phyloP scores from a whole-genome alignment of 768 basidiomycete species.

The Auricularia cornea region DNA sequence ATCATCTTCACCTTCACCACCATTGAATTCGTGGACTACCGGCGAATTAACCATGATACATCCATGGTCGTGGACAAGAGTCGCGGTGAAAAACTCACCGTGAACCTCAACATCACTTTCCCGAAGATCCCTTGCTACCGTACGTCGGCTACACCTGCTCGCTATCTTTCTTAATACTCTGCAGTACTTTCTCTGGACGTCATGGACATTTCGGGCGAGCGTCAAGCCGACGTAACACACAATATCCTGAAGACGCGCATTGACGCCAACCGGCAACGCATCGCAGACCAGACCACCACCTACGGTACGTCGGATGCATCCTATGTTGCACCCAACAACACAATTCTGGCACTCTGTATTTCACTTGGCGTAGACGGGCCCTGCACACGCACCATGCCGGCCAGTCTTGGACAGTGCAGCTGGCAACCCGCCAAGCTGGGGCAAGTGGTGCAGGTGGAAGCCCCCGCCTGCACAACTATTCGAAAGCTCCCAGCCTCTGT shows the following conservation, averaged over 20 bases:
- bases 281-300: constrained; percentile 38
- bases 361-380: too few relatives aligned
- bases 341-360: too few relatives aligned
- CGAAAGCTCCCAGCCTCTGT: too few relatives aligned
- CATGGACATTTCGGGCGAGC: constrained; percentile 97
- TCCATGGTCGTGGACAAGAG: constrained; percentile 92
- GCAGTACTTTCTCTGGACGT: constrained; percentile 91
- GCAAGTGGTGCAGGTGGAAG: too few relatives aligned
- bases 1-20: constrained; percentile 88
- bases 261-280: constrained; percentile 44
- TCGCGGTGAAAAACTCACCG: constrained; percentile 88
- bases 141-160: constrained; percentile 35
- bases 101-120: constrained; percentile 88
- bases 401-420: too few relatives aligned
- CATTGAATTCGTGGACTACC: constrained; percentile 95
- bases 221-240: constrained; percentile 84
- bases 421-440: too few relatives aligned
- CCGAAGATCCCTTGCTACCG: constrained; percentile 96
- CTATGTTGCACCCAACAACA: background rate
- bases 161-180: background rate
- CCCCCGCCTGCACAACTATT: too few relatives aligned
- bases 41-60: constrained; percentile 77
- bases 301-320: background rate
- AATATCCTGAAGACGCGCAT: constrained; percentile 81
- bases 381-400: too few relatives aligned